Conservation (phyloP, 1,284 basidiomycete genomes). For the Farysia itapuensis region DNA sequence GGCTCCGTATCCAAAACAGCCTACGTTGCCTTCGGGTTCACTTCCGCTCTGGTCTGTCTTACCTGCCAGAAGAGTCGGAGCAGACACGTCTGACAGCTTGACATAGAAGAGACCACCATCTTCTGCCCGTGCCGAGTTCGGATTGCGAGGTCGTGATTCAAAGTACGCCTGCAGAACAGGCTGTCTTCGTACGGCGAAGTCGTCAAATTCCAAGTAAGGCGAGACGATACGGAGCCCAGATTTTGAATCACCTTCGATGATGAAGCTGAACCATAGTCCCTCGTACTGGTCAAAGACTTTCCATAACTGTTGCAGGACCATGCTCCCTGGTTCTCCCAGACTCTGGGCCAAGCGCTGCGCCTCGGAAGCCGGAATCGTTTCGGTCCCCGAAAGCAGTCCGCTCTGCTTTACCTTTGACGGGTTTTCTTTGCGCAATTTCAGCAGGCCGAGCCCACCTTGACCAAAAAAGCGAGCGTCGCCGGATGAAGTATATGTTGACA, state of each 20-base stretch:
- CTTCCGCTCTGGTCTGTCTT: neutral
- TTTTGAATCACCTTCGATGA: conserved; percentile 1
- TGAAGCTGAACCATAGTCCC: conserved; percentile 43
- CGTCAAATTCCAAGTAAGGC: conserved; percentile 42
- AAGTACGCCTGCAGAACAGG: conserved; percentile 24
- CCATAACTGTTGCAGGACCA: conserved; percentile 19
- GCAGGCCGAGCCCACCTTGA: conserved; percentile 29
- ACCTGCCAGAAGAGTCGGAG: conserved; percentile 2
- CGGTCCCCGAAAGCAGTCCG: conserved; percentile 3
- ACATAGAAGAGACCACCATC: conserved; percentile 44
- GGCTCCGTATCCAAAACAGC: conserved; percentile 49
- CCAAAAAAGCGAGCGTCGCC: conserved; percentile 21
- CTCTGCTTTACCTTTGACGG: conserved; percentile 1
- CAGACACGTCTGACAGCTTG: conserved; percentile 26
- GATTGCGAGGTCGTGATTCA: conserved; percentile 13
- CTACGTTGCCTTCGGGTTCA: conserved; percentile 34
- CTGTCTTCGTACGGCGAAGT: conserved; percentile 35
- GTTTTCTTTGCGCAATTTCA: conserved; percentile 10
- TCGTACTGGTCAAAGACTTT: conserved; percentile 27
- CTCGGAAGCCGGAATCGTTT: neutral
- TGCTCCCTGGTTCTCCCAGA: conserved; percentile 2
- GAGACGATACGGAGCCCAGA: neutral
- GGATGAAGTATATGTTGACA: neutral
- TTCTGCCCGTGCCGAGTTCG: conserved; percentile 31
- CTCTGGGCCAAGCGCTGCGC: conserved; percentile 9